Evolutionary conservation across 2,329 filamentous ascomycete species (phyloP).

Genomic region (Colletotrichum navitas): DNA sequence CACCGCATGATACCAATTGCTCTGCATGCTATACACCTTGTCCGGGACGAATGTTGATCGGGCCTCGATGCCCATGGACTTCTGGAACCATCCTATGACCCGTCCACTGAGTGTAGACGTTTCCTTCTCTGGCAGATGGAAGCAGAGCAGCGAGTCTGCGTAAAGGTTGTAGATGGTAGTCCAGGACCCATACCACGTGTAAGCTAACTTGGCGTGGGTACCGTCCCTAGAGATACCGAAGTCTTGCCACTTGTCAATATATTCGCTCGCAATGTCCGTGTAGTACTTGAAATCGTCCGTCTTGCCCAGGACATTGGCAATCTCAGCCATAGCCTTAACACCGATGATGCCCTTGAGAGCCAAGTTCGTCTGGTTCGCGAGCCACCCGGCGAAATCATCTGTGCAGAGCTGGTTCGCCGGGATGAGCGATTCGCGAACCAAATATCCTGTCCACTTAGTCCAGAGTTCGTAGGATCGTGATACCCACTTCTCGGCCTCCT

Average conservation of each 20-base stretch:
- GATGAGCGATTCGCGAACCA: constrained; percentile 77
- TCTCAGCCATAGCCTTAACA: constrained; percentile 81
- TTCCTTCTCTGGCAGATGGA: constrained; percentile 65
- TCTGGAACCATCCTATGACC: constrained; percentile 38
- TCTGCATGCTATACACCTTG: constrained; percentile 82
- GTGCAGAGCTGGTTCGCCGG: constrained; percentile 81
- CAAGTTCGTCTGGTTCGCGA: constrained; percentile 80
- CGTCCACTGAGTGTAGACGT: constrained; percentile 30
- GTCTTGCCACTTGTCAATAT: constrained; percentile 79
- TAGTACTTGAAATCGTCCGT: constrained; percentile 71
- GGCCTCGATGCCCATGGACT: constrained; percentile 45
- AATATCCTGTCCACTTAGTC: constrained; percentile 81
- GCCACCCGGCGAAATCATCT: constrained; percentile 82
- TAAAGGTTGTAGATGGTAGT: constrained; percentile 85
- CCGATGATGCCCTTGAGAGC: constrained; percentile 83
- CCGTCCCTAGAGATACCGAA: constrained; percentile 78
- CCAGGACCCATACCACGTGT: constrained; percentile 86
- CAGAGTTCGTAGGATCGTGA: constrained; percentile 73
- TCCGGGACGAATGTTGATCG: constrained; percentile 74
- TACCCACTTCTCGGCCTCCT: constrained; percentile 56
- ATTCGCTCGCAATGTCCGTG: constrained; percentile 72
- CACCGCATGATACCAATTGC: constrained; percentile 83
- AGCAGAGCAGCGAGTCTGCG: constrained; percentile 82
- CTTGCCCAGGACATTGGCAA: constrained; percentile 71
- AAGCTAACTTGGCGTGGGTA: constrained; percentile 81